A percentile compares a stretch with the other conserved stretches of the same genome.
These are phyloP conservation scores for Lindgomyces ingoldianus DNA, from an alignment of 495 filamentous ascomycete genomes.

Conservation along the genomic window DNA sequence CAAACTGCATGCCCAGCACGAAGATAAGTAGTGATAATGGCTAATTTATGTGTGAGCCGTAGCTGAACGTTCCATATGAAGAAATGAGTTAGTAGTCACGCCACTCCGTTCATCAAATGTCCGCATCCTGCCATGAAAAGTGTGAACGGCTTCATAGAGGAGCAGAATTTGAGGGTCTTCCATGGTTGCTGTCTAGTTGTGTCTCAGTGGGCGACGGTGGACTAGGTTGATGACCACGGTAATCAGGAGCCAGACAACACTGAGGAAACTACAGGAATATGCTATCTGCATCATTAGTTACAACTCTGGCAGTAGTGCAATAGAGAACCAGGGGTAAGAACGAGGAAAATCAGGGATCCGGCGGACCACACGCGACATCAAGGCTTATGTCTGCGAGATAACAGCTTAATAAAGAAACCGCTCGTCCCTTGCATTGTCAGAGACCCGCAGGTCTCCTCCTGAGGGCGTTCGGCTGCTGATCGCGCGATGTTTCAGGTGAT, in stretches of 20 bases:
- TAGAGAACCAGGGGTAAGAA: background rate
- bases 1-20: slow-evolving; percentile 24
- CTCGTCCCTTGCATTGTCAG: too few relatives aligned
- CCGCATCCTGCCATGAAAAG: background rate
- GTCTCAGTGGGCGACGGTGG: slow-evolving; percentile 11
- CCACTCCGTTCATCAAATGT: slow-evolving; percentile 15
- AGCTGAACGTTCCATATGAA: slow-evolving; percentile 27
- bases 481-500: too few relatives aligned
- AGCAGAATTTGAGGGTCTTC: slow-evolving; percentile 20
- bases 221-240: background rate
- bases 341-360: too few relatives aligned
- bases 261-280: slow-evolving; percentile 1
- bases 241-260: slow-evolving; percentile 10
- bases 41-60: slow-evolving; percentile 24
- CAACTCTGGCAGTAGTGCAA: background rate
- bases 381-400: too few relatives aligned
- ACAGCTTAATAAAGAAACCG: too few relatives aligned
- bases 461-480: too few relatives aligned
- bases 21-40: slow-evolving; percentile 25
- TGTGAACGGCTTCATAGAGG: slow-evolving; percentile 1
- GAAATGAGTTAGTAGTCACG: slow-evolving; percentile 26
- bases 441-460: too few relatives aligned
- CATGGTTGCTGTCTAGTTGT: slow-evolving; percentile 22
- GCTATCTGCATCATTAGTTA: slow-evolving; percentile 16
- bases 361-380: too few relatives aligned